Base-by-base conservation (phyloP, 352 stramenopile genomes). In the Blastocystis hominis region DNA sequence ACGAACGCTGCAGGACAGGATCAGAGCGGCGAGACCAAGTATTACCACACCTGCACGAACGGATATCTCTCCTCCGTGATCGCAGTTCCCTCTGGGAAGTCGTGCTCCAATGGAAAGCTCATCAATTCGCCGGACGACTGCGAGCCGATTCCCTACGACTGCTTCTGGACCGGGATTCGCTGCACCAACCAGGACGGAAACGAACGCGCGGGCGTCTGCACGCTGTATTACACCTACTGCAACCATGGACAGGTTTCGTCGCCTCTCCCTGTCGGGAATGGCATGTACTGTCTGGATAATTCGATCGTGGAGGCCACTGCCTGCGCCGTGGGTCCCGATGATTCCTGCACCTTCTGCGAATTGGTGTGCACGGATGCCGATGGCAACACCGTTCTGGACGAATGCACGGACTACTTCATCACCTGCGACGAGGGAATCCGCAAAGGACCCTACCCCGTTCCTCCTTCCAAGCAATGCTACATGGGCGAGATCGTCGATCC, bases 61-160 rank as follows among this genome's bases (percentile, higher is more conserved):
- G 63, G 77, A 40, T 87, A 87, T 44, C 24, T 87, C 1, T 56
- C 77, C 46, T 87, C 55, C 34, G 77, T 77, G 47, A 77, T 87
- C 47, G 77, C 55, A 15, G n/a, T 38, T 3, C 77, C 63, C 47
- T 75, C 77, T 6, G n/a, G 38, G 36, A 50, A 47, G 5, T 55
- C 50, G 17, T 76, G 64, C 64, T 76, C 50, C 47, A 30, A 76
- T 30, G 64, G 64, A 17, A 40, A 30, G 4, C 34, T 76, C n/a
- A 34, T 76, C 40, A 55, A 76, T 17, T 34, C 36, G 47, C 15
- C 20, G 7, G 64, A 50, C 9, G 15, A 20, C 7, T 76, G 64
- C 47, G 64, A 56, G 42, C 64, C 64, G n/a, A 55, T 76, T 4
- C n/a, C 50, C 36, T 76, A 76, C 47, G 34, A 50, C n/a, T 76